Percentiles rank a stretch among this genome's conserved stretches.
Evolutionary conservation across 2,329 filamentous ascomycete genomes (phyloP).

Genomic region (Verticillium tricorpus): DNA sequence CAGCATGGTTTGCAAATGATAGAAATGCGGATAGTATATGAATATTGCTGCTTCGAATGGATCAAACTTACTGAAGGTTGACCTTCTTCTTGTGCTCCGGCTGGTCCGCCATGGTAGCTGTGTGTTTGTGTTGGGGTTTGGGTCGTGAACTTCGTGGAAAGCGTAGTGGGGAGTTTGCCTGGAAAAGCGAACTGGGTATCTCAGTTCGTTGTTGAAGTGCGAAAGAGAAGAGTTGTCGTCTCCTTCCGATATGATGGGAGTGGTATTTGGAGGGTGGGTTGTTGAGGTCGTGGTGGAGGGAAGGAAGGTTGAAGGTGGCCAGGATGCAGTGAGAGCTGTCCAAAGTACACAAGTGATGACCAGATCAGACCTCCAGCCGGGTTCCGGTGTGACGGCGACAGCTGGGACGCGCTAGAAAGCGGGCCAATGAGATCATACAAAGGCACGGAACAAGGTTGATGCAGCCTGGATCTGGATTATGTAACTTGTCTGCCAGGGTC

Average conservation of each 20-base stretch:
- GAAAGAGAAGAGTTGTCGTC: not conserved
- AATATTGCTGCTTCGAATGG: too few relatives aligned
- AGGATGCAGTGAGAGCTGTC: conserved; percentile 7
- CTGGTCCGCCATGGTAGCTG: conserved; percentile 65
- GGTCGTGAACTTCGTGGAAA: not conserved
- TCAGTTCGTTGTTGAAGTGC: not conserved
- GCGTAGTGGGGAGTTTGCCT: not conserved
- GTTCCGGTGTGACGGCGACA: conserved; percentile 8
- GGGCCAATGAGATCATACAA: conserved; percentile 15
- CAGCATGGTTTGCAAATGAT: conserved; percentile 1
- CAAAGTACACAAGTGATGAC: conserved; percentile 3
- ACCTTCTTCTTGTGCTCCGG: conserved; percentile 77
- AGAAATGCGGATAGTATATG: not conserved
- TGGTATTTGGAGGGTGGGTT: not conserved
- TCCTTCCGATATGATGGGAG: conserved; percentile 7
- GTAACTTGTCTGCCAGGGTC: conserved; percentile 6
- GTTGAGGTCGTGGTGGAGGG: conserved; percentile 3
- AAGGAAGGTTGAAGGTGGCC: conserved; percentile 7
- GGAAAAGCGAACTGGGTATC: not conserved
- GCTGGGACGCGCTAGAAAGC: conserved; percentile 4
- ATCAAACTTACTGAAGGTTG: conserved; percentile 65
- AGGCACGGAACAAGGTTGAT: conserved; percentile 14
- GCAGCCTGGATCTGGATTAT: conserved; percentile 10
- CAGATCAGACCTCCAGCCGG: not conserved
- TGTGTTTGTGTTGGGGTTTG: conserved; percentile 7